Percentiles rank a stretch among this genome's conserved stretches.
Conservation (phyloP, 495 filamentous ascomycete genomes). For the Lichina pygmaea region DNA sequence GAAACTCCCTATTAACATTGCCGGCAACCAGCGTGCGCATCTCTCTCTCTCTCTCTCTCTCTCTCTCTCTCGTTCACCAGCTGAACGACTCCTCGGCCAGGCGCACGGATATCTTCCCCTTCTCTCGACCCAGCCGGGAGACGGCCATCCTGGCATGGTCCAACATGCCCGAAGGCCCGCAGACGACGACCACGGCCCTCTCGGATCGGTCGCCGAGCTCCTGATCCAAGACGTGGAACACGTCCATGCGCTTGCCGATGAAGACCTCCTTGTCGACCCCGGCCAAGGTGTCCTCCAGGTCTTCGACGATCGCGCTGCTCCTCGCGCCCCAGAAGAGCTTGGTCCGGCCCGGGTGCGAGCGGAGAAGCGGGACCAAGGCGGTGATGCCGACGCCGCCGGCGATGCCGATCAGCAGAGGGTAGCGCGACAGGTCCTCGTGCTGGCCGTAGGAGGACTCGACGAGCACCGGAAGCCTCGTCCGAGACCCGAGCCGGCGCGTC, state of each 20-base stretch:
- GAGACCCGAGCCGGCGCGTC: slow-evolving; percentile 44
- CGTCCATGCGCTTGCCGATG: slow-evolving; percentile 87
- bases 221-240: slow-evolving; percentile 59
- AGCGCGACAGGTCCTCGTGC: slow-evolving; percentile 73
- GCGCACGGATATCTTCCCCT: too few species aligned
- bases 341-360: slow-evolving; percentile 36
- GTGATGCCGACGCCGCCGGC: slow-evolving; percentile 74
- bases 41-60: too few species aligned
- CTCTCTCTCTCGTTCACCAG: too few species aligned
- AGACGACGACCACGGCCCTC: slow-evolving; percentile 61
- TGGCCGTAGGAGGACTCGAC: slow-evolving; percentile 77
- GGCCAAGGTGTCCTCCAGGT: slow-evolving; percentile 74
- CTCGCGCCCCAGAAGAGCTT: slow-evolving; percentile 47
- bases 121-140: slow-evolving; percentile 9
- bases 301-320: slow-evolving; percentile 32
- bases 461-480: slow-evolving; percentile 14
- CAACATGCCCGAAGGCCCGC: slow-evolving; percentile 67
- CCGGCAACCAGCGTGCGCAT: too few species aligned
- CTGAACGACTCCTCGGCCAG: too few species aligned
- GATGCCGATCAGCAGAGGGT: slow-evolving; percentile 53
- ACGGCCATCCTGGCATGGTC: slow-evolving; percentile 63
- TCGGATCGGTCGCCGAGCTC: slow-evolving; percentile 53
- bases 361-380: slow-evolving; percentile 65
- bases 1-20: too few species aligned
- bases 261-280: slow-evolving; percentile 71